Conservation (phyloP, 306 rosid genomes). For the Begonia peltatifolia region DNA sequence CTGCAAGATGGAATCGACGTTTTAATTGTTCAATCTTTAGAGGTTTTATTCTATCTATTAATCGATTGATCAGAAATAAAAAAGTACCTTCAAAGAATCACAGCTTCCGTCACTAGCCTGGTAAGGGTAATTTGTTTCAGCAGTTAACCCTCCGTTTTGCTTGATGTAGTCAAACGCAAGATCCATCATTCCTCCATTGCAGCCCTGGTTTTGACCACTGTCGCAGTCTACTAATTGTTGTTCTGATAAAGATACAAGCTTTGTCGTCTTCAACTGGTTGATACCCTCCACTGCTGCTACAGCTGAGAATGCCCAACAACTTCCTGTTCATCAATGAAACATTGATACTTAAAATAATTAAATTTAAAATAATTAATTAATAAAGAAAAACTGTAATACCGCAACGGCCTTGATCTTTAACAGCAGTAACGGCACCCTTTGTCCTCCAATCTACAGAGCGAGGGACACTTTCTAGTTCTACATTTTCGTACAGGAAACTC, state of each 20-base stretch:
- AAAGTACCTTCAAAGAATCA: constrained; percentile 21
- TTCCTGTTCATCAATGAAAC: not conserved
- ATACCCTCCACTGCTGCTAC: not conserved
- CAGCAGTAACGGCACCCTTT: constrained; percentile 24
- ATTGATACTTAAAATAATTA: not conserved
- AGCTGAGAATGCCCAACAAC: not conserved
- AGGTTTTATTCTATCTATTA: not conserved
- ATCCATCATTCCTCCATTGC: constrained; percentile 35
- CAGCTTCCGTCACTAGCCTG: constrained; percentile 17
- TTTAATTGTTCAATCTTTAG: not conserved
- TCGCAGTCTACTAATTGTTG: constrained; percentile 29
- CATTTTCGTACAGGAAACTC: constrained; percentile 16
- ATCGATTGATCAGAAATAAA: not conserved
- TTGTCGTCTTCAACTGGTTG: not conserved
- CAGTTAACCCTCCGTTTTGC: constrained; percentile 23
- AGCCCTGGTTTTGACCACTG: constrained; percentile 21
- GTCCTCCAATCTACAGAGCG: constrained; percentile 33
- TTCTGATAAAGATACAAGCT: not conserved
- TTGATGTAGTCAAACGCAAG: constrained; percentile 24
- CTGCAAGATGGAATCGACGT: constrained; percentile 6
- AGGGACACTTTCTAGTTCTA: constrained; percentile 10
- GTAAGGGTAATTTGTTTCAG: constrained; percentile 32
- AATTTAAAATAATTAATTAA: not conserved
- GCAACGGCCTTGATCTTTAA: constrained; percentile 36
- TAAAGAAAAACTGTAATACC: constrained; percentile 11